Conservation (phyloP, 2,329 filamentous ascomycete species). For the Arthrobotrys pseudoclavata region DNA sequence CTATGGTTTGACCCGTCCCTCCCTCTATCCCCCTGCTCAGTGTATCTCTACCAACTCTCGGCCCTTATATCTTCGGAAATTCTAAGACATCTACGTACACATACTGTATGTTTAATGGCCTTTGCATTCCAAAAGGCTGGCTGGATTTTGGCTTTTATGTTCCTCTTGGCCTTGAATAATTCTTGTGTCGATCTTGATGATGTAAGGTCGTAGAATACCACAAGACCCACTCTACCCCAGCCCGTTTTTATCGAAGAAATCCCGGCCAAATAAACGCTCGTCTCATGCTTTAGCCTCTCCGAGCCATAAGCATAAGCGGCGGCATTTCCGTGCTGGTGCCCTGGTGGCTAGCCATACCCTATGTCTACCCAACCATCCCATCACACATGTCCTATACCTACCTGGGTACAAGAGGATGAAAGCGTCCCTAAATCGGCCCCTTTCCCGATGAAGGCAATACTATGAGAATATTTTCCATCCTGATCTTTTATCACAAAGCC, state of each 20-base stretch:
- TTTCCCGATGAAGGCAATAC: constrained; percentile 42
- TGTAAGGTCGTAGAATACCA: constrained; percentile 2
- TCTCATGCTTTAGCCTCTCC: constrained; percentile 19
- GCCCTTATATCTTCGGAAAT: constrained; percentile 42
- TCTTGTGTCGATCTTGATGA: constrained; percentile 3
- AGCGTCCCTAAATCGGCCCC: constrained; percentile 18
- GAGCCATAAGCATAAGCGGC: constrained; percentile 5
- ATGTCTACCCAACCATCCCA: constrained; percentile 29
- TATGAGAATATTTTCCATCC: constrained; percentile 25
- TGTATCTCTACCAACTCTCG: constrained; percentile 7
- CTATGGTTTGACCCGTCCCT: neutral
- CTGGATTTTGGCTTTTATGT: neutral
- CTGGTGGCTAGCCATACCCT: neutral
- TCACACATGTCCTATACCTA: constrained; percentile 33
- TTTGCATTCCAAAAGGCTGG: constrained; percentile 1
- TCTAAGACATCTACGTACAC: constrained; percentile 29
- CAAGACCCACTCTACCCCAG: constrained; percentile 18
- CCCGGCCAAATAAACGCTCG: constrained; percentile 13
- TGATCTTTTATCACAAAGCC: constrained; percentile 3
- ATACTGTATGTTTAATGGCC: constrained; percentile 8
- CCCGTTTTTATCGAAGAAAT: constrained; percentile 2
- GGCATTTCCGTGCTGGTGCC: constrained; percentile 22
- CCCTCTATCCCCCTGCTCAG: neutral
- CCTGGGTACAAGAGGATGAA: neutral
- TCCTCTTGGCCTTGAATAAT: constrained; percentile 2